Percentiles rank a stretch among this genome's conserved stretches.
Conservation (phyloP, 768 basidiomycete species). For the Xanthoconium purpureum region DNA sequence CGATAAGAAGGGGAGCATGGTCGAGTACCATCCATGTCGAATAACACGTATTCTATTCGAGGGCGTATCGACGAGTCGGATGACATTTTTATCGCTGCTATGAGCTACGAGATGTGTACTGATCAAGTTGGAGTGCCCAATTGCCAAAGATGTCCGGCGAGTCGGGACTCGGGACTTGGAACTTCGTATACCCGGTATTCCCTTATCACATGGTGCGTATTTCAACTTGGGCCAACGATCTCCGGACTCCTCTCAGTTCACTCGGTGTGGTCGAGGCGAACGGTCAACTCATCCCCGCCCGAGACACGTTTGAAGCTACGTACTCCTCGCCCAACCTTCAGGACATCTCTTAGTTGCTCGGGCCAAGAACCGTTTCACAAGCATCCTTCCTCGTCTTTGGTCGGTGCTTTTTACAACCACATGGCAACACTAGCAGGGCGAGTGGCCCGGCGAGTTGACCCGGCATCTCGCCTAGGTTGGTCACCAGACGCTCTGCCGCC, state of each 20-base stretch:
- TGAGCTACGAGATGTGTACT: background rate
- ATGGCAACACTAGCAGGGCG: background rate
- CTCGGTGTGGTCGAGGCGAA: too few relatives aligned
- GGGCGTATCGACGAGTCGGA: conserved; percentile 8
- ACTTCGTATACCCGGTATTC: too few relatives aligned
- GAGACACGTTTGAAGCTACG: too few relatives aligned
- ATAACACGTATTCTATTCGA: conserved; percentile 59
- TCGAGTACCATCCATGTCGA: conserved; percentile 66
- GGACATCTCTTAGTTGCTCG: too few relatives aligned
- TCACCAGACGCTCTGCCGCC: background rate
- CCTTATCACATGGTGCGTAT: too few relatives aligned
- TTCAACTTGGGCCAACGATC: too few relatives aligned
- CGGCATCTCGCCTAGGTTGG: background rate
- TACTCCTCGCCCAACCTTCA: too few relatives aligned
- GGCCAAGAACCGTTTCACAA: background rate
- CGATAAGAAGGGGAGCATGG: background rate
- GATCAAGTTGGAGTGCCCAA: too few relatives aligned
- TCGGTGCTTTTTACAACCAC: background rate
- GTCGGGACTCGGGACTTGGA: background rate
- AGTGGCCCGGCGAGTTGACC: background rate
- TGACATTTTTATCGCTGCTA: conserved; percentile 7
- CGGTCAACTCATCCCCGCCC: too few relatives aligned
- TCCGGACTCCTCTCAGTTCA: too few relatives aligned
- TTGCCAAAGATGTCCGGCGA: too few relatives aligned
- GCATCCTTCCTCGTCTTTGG: background rate